These are phyloP conservation scores for Gorgonomyces haynaldii DNA, from an alignment of 192 early-diverging fungal genomes.

Conservation along the genomic window DNA sequence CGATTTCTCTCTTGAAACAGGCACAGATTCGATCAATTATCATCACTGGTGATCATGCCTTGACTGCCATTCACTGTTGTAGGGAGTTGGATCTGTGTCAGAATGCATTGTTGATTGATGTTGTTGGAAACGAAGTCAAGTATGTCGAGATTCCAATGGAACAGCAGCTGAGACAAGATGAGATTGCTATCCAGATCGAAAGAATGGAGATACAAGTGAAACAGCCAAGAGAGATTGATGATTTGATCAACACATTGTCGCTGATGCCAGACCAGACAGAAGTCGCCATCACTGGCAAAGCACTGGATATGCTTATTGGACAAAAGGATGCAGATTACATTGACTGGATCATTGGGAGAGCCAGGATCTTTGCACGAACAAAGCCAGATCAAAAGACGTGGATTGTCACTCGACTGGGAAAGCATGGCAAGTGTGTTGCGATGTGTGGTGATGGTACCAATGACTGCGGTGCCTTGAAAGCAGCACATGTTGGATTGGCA, in stretches of 20 bases:
- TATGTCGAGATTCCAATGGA: constrained; percentile 10
- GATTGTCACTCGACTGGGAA: constrained; percentile 59
- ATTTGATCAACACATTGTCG: constrained; percentile 9
- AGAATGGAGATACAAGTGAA: neutral
- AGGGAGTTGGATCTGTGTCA: constrained; percentile 45
- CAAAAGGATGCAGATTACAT: constrained; percentile 20
- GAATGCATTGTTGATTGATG: constrained; percentile 52
- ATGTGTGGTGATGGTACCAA: constrained; percentile 84
- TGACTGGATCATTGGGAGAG: constrained; percentile 43
- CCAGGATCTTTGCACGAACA: constrained; percentile 63
- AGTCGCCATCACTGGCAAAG: constrained; percentile 58
- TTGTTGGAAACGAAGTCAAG: constrained; percentile 17
- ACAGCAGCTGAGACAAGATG: constrained; percentile 37
- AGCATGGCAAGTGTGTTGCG: constrained; percentile 54
- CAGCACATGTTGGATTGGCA: constrained; percentile 75
- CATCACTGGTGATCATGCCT: constrained; percentile 73
- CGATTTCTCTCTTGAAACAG: constrained; percentile 49
- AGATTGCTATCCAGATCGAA: neutral
- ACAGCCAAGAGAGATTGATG: constrained; percentile 2
- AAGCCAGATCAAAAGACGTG: constrained; percentile 66
- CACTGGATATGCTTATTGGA: constrained; percentile 43
- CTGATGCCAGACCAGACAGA: constrained; percentile 23
- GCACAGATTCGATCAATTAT: constrained; percentile 64
- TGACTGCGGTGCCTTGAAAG: constrained; percentile 74
- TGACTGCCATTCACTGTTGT: constrained; percentile 64